These are phyloP conservation scores for Penicillium italicum DNA, from an alignment of 2,329 filamentous ascomycete species.

Conservation along the genomic window DNA sequence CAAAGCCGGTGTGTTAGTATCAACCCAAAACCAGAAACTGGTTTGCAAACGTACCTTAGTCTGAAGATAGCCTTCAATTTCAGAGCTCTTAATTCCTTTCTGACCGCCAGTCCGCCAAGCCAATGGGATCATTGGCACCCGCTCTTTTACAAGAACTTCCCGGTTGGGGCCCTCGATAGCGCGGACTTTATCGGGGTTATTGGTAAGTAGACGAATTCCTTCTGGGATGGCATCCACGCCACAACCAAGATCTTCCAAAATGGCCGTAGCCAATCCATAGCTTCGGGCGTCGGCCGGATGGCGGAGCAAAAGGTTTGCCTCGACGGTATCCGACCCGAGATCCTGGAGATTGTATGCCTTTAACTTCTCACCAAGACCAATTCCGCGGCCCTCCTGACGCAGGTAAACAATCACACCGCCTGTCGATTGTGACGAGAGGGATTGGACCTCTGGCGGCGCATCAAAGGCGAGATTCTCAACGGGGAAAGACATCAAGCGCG, in stretches of 20 bases:
- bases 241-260: slow-evolving; percentile 79
- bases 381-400: slow-evolving; percentile 91
- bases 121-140: slow-evolving; percentile 91
- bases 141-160: slow-evolving; percentile 81
- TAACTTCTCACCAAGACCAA: slow-evolving; percentile 89
- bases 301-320: slow-evolving; percentile 84
- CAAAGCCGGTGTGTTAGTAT: background rate
- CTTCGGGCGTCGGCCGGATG: slow-evolving; percentile 93
- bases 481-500: slow-evolving; percentile 79
- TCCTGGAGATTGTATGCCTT: slow-evolving; percentile 99
- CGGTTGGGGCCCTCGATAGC: slow-evolving; percentile 88
- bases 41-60: slow-evolving; percentile 70
- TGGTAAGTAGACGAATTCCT: slow-evolving; percentile 76
- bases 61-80: slow-evolving; percentile 89
- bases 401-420: slow-evolving; percentile 95
- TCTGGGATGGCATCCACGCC: slow-evolving; percentile 58
- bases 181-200: slow-evolving; percentile 95
- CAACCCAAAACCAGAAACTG: background rate
- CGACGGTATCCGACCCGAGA: slow-evolving; percentile 93
- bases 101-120: slow-evolving; percentile 79
- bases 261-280: slow-evolving; percentile 94
- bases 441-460: slow-evolving; percentile 25
- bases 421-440: slow-evolving; percentile 49
- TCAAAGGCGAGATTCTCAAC: slow-evolving; percentile 33
- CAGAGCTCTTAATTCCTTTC: slow-evolving; percentile 77